A percentile compares a stretch with the other conserved stretches of the same genome.
These are phyloP conservation scores for Coemansia sp. DNA, from an alignment of 192 early-diverging fungal genomes.

Conservation along the genomic window DNA sequence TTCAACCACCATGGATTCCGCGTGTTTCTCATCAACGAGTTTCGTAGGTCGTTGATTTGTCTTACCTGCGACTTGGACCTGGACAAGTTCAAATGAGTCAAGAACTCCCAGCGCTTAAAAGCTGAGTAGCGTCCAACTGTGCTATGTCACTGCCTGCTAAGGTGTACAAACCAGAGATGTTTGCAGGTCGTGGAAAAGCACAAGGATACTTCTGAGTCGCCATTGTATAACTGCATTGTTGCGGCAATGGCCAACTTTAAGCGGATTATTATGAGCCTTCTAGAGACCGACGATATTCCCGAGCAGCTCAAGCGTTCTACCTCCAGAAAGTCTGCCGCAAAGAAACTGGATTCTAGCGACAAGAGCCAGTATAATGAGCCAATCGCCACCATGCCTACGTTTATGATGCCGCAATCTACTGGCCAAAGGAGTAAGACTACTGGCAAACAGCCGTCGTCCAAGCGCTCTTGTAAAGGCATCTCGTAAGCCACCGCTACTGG, in stretches of 20 bases:
- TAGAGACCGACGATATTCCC: background rate
- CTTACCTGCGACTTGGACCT: background rate
- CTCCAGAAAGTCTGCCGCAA: background rate
- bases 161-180: slow-evolving; percentile 2
- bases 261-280: background rate
- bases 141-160: slow-evolving; percentile 10
- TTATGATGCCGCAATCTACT: no score
- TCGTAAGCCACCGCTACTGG: no score
- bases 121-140: background rate
- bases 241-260: background rate
- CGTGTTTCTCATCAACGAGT: slow-evolving; percentile 17
- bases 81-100: background rate
- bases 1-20: slow-evolving; percentile 2
- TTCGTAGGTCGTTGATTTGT: slow-evolving; percentile 4
- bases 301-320: background rate
- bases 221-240: background rate
- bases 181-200: background rate
- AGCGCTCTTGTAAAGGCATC: no score
- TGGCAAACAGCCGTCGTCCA: no score
- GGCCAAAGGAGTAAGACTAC: no score
- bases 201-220: background rate
- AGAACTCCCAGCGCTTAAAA: background rate
- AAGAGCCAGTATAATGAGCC: no score
- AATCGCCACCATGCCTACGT: no score
- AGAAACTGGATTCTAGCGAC: no score